These are phyloP conservation scores for Phytophthora fragariaefolia DNA, from an alignment of 352 stramenopile species.

Conservation along the genomic window DNA sequence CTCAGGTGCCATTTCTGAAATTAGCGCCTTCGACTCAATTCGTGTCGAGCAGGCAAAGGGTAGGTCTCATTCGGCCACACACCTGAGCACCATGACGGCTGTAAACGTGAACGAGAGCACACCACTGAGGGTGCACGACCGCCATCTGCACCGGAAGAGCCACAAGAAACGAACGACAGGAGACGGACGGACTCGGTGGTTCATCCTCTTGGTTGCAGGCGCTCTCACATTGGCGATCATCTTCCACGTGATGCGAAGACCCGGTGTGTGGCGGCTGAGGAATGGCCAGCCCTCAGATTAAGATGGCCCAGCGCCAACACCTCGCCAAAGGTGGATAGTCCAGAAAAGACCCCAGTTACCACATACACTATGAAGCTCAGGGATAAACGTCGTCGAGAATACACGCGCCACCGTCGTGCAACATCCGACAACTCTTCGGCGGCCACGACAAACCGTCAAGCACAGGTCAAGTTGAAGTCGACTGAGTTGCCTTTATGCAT, in stretches of 20 bases:
- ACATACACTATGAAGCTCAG: too few relatives aligned
- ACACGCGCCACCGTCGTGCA: too few relatives aligned
- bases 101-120: slow-evolving; percentile 25
- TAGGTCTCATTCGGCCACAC: too few relatives aligned
- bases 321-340: background rate
- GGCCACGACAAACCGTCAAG: too few relatives aligned
- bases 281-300: slow-evolving; percentile 7
- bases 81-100: too few relatives aligned
- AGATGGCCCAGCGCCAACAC: background rate
- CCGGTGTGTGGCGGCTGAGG: slow-evolving; percentile 14
- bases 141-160: slow-evolving; percentile 24
- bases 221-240: slow-evolving; percentile 33
- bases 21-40: background rate
- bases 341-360: background rate
- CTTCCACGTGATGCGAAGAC: slow-evolving; percentile 22
- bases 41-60: too few relatives aligned
- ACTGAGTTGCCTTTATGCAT: slow-evolving; percentile 6
- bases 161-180: slow-evolving; percentile 14
- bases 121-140: slow-evolving; percentile 26
- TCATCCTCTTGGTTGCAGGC: slow-evolving; percentile 8
- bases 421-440: too few relatives aligned
- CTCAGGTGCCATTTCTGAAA: slow-evolving; percentile 48
- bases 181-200: background rate
- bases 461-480: background rate
- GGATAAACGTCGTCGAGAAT: too few relatives aligned